Evolutionary conservation across 768 basidiomycete species (phyloP), one percentile per base, ranked within the genome.

Genomic region (Lentinus tigrinus): DNA sequence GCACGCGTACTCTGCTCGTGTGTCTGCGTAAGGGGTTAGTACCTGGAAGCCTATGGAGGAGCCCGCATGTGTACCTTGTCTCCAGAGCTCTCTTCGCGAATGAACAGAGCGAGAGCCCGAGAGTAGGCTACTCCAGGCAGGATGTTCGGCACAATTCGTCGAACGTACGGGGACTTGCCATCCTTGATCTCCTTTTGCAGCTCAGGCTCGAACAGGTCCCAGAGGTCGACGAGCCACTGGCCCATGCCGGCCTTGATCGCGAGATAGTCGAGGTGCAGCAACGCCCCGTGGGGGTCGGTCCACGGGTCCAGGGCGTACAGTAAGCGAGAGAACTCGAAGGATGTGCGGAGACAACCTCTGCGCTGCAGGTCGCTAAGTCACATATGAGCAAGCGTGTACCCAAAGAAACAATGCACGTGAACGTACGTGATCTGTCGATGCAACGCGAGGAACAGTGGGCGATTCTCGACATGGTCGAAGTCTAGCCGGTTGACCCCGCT

Each of bases 321-420:
- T 2, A 98, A 79, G n/a, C 89, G 83, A 0, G 92, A 85, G 65
- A 94, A 95, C 68, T 97, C 94, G 71, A 97, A 96, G 0, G 93
- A 85, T 0, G 96, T 94, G 17, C 93, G 83, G 52, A 88, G 83
- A 65, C 93, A 93, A 0, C 96, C 97, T 39, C 96, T 78, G n/a
- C 93, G 84, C 56, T 91, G 88, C 4, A 97, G 78, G 62, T 95
- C 90, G 9, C 91, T 94, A 62, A 52, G 8, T 23, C 16, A 42
- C 8, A 19, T 14, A 52, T 38, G 52, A 47, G 26, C 31, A 11
- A 11, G 31, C 31, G 6, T 31, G n/a, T n/a, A n/a, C n/a, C n/a
- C n/a, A n/a, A n/a, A n/a, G n/a, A n/a, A n/a, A n/a, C n/a, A n/a
- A n/a, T n/a, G n/a, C n/a, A n/a, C n/a, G n/a, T n/a, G n/a, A 37